phyloP scores from a whole-genome alignment of 179 eudicot species.

The Kewa caespitosa region DNA sequence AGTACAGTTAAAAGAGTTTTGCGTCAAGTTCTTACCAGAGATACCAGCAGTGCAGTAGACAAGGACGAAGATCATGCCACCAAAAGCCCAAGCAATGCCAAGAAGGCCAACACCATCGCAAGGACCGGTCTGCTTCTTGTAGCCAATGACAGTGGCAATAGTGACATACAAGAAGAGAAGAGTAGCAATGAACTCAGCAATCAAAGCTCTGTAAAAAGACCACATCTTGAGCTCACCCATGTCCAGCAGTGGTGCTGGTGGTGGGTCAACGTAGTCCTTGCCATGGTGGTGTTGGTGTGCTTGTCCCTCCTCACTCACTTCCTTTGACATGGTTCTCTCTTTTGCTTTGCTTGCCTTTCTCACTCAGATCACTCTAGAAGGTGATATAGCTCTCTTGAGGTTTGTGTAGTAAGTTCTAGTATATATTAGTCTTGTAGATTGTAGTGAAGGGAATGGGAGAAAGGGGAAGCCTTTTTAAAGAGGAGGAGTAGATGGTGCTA shows the following conservation, averaged over 20 bases:
- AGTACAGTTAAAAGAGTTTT: too few species aligned
- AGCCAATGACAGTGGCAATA: constrained; percentile 76
- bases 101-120: constrained; percentile 75
- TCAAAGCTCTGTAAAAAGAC: constrained; percentile 82
- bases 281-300: constrained; percentile 33
- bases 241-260: constrained; percentile 78
- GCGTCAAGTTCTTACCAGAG: constrained; percentile 50
- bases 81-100: constrained; percentile 85
- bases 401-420: too few species aligned
- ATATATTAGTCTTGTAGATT: background rate
- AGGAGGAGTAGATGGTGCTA: constrained; percentile 18
- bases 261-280: constrained; percentile 79
- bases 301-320: constrained; percentile 59
- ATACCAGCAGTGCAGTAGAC: constrained; percentile 97
- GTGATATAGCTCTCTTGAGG: too few species aligned
- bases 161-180: constrained; percentile 69
- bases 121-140: constrained; percentile 57
- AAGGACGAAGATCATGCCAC: constrained; percentile 78
- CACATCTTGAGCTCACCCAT: constrained; percentile 61
- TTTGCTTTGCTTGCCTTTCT: constrained; percentile 16
- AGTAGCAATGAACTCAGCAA: constrained; percentile 81
- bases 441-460: background rate
- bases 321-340: constrained; percentile 53
- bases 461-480: constrained; percentile 22
- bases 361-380: too few species aligned